Base-by-base conservation (phyloP, 2,329 filamentous ascomycete species). In the Xylariaceae sp. region DNA sequence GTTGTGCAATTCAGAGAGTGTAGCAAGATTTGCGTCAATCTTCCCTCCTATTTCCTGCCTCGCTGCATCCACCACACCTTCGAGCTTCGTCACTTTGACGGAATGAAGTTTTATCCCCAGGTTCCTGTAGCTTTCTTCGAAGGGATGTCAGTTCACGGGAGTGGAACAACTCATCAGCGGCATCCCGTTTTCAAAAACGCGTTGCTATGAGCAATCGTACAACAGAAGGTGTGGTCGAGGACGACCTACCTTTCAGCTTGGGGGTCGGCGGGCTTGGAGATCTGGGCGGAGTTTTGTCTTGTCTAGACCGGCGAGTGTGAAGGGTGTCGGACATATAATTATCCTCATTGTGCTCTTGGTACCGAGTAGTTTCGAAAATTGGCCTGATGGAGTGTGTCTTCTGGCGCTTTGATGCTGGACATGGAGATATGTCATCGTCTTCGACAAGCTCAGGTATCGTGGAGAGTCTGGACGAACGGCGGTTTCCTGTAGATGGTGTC, bases 61-160 rank as follows among this genome's bases (percentile, higher is more conserved):
- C 2, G 64, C 42, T 11, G 48, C 38, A 22, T 56, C 42, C 42
- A 58, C 53, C n/a, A 49, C 42, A 19, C 50, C 48, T 22, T 58
- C 56, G 14, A 64, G 51, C 11, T 54, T 39, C 11, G 53, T 49
- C 19, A 62, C 38, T 9, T 52, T 55, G 12, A 55, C 53, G 42
- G 59, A 61, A 47, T 65, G 63, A 7, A 65, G 39, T 11, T 58
- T 56, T 17, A 56, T 55, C 22, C 62, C 62, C 12, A 65, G 54
- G 19, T 57, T 40, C 32, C 55, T 50, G 49, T 60, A 63, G 44
- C 55, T 55, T 42, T 49, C 62, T 65, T 27, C 40, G 12, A 14
- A 18, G 11, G 31, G 11, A 19, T 18, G 30, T 35, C 57, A 47
- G 59, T 48, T 27, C 39, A 22, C 11, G 14, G 9, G 18, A 15